Base-by-base conservation (phyloP, 169 alveolate genomes). In the Plasmodium gaboni region DNA sequence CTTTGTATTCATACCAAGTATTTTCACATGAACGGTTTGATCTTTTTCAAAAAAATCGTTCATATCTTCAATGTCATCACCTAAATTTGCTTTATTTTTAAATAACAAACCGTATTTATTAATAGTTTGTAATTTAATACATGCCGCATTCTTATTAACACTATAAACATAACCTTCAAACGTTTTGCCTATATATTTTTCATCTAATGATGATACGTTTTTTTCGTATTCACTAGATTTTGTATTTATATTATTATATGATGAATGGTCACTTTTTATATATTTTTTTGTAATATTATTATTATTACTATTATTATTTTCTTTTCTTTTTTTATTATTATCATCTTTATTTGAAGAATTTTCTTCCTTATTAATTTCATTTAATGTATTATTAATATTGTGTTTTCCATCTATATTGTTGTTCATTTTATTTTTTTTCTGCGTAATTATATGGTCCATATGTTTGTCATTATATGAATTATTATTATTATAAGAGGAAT, bases 51-150 rank as follows among this genome's bases (percentile, higher is more conserved):
- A 80, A 42, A 63, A 80, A 22, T 42, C 55, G 53, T 68, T 80
- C 50, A 80, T 60, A 38, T 80, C 73, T 10, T 50, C 73, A 17
- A 80, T 50, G 24, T 80, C 90, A 46, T 80, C 63, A 28, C 90
- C 90, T 53, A 80, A 32, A 17, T 80, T 80, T 10, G 85, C 48
- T 80, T 72, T 80, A 8, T 57, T 80, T 53, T 68, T 80, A 80
- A 68, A 80, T 8, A 80, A 65, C 26, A 80, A n/a, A 12, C 90
- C 90, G 28, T 10, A 80, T 2, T 24, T 53, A 60, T 80, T 57
- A 12, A 61, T 5, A 53, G 50, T 32, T 13, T 19, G 13, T 24
- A 80, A 68, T 15, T 68, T 48, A 7, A 80, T 53, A 67, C 38
- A 61, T 12, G 55, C 65, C n/a, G 46, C 80, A 19, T 57, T 53